phyloP scores from a whole-genome alignment of 176 grass and related monocot genomes.

The Bothriochloa decipiens region DNA sequence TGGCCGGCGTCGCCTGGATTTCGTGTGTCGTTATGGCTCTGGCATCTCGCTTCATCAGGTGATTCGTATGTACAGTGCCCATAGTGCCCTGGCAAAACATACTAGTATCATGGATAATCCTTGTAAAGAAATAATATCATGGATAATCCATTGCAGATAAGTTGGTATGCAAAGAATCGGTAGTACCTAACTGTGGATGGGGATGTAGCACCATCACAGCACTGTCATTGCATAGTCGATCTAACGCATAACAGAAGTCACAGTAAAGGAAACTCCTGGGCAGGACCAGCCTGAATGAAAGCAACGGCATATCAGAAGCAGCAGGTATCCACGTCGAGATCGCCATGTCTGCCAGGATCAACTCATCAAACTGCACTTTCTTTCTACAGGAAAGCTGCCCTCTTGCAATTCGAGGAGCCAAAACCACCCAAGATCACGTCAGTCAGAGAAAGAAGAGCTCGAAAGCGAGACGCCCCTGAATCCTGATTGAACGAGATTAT shows the following conservation, averaged over 20 bases:
- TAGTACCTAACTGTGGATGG: neutral
- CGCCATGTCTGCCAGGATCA: neutral
- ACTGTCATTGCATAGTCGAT: too few relatives aligned
- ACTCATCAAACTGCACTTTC: constrained; percentile 6
- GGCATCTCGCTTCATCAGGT: neutral
- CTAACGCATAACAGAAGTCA: neutral
- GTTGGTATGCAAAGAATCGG: neutral
- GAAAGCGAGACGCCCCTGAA: constrained; percentile 12
- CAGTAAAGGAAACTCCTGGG: neutral
- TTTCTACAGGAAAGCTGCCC: neutral
- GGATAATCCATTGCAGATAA: neutral
- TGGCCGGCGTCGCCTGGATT: too few relatives aligned
- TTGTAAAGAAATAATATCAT: too few relatives aligned
- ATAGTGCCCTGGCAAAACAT: neutral
- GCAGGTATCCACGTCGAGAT: constrained; percentile 15
- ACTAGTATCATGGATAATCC: neutral
- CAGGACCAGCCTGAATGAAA: constrained; percentile 27
- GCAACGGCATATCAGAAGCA: neutral
- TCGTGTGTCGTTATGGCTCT: neutral
- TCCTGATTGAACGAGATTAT: constrained; percentile 17
- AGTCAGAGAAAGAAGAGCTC: neutral
- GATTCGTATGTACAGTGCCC: constrained; percentile 10
- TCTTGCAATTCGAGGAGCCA: constrained; percentile 29
- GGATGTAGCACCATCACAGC: too few relatives aligned
- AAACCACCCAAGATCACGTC: neutral